Base-by-base conservation (phyloP, 345 rosid genomes). In the Limnanthes douglasii region DNA sequence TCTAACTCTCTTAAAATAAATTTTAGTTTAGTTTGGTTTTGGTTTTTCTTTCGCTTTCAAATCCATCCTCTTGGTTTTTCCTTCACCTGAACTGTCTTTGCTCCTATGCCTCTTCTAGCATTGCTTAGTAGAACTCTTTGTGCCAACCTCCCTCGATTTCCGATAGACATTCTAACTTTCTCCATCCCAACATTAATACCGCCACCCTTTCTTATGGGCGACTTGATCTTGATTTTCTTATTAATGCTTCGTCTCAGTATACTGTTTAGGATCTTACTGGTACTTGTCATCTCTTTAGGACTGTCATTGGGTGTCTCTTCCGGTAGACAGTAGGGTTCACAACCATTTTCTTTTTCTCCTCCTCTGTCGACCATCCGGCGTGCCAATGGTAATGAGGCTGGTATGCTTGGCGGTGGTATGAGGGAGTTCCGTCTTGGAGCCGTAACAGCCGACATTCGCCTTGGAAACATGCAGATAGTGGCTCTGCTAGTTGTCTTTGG, bases 101-200 rank as follows among this genome's bases (percentile, higher is more conserved):
- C 38, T 69, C 90, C 54, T 66, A 78, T 6, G 58, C 56, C 65
- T 31, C 54, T 71, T 54, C 82, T 73, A 8, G 72, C 76, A 57
- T 43, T 75, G 7, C 71, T 75, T 14, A 70, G 44, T 22, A 71
- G 27, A 24, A 75, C 64, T 44, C 88, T 63, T 2, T 69, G 70
- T 15, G 66, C 80, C 57, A 60, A 55, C 66, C 64, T 68, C 48
- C 94, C 94, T 62, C 94, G 48, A 51, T 71, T 79, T 53, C 97
- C 95, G 6, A 83, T 79, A 0, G 94, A 88, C 18, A 88, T 65
- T 41, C 95, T 61, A 32, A 83, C 78, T 52, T 56, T 79, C 61
- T 83, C 95, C 81, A 55, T 69, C 3, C 97, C 86, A 1, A 88
- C 90, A 51, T 70, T 83, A 40, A 88, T 73, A 5, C 90, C 83